Percentiles rank a stretch among this genome's conserved stretches.
phyloP scores from a whole-genome alignment of 2,329 filamentous ascomycete genomes.

The Ophidiomyces ophidiicola region DNA sequence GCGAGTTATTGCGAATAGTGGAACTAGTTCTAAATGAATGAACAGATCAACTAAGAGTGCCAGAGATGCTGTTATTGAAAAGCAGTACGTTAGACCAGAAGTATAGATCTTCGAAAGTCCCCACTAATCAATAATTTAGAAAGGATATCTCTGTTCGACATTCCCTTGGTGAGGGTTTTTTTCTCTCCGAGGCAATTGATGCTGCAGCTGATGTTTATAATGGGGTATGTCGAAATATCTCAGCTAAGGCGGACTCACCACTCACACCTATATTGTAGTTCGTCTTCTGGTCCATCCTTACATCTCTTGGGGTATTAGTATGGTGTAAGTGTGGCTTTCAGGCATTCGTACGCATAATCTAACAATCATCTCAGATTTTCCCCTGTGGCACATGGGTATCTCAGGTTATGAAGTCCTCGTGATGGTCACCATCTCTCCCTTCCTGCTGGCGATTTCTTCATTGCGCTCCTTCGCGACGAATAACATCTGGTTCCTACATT shows the following conservation, averaged over 20 bases:
- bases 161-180: slow-evolving; percentile 59
- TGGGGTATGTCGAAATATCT: slow-evolving; percentile 48
- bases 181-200: slow-evolving; percentile 62
- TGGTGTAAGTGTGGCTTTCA: slow-evolving; percentile 60
- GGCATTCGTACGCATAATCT: slow-evolving; percentile 11
- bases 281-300: slow-evolving; percentile 90
- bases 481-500: slow-evolving; percentile 58
- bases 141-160: slow-evolving; percentile 62
- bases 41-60: slow-evolving; percentile 40
- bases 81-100: slow-evolving; percentile 50
- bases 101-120: not conserved
- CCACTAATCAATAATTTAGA: slow-evolving; percentile 36
- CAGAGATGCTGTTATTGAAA: slow-evolving; percentile 47
- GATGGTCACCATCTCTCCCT: slow-evolving; percentile 69
- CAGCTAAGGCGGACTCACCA: slow-evolving; percentile 4
- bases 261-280: slow-evolving; percentile 46
- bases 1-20: slow-evolving; percentile 26
- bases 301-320: slow-evolving; percentile 73
- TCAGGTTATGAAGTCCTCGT: slow-evolving; percentile 89
- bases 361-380: slow-evolving; percentile 54
- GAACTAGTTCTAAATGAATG: slow-evolving; percentile 27
- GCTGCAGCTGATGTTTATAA: slow-evolving; percentile 81
- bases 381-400: slow-evolving; percentile 97
- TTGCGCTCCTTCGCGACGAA: slow-evolving; percentile 56
- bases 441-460: slow-evolving; percentile 59